Percentiles rank a stretch among this genome's conserved stretches.
Evolutionary conservation across 2,329 filamentous ascomycete genomes (phyloP).

Genomic region (Calcarisporium arbuscula): DNA sequence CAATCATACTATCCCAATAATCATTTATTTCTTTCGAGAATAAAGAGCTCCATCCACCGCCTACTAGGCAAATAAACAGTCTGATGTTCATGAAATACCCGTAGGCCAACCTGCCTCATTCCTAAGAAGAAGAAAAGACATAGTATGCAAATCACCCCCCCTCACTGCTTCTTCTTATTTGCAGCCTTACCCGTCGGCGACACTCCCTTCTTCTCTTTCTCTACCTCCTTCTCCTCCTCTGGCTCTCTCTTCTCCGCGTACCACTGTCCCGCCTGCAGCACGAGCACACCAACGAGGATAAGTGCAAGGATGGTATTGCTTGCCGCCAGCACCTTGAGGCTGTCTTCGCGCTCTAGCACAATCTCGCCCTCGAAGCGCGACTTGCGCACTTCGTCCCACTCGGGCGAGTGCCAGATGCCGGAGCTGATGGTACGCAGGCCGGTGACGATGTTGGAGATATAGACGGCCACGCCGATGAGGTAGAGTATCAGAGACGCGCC

Average conservation of each 20-base stretch:
- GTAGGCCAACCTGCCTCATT: too few relatives aligned
- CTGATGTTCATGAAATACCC: too few relatives aligned
- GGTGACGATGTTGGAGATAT: conserved; percentile 94
- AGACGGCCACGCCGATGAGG: conserved; percentile 83
- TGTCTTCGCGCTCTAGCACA: conserved; percentile 78
- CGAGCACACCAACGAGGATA: conserved; percentile 83
- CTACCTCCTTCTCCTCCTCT: conserved; percentile 66
- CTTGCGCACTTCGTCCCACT: conserved; percentile 29
- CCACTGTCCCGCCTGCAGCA: conserved; percentile 95
- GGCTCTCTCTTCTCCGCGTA: conserved; percentile 92
- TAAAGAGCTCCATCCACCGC: too few relatives aligned
- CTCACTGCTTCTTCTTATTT: conserved; percentile 31
- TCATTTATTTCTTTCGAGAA: too few relatives aligned
- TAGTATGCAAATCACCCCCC: neutral
- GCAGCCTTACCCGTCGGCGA: conserved; percentile 19
- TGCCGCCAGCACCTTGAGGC: conserved; percentile 80
- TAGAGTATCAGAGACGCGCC: conserved; percentile 76
- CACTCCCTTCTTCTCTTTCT: conserved; percentile 29
- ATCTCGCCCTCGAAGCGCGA: conserved; percentile 51
- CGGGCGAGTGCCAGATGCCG: conserved; percentile 52
- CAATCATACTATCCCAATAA: too few relatives aligned
- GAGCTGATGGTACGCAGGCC: conserved; percentile 77
- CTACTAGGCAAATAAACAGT: too few relatives aligned
- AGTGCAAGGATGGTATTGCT: conserved; percentile 95
- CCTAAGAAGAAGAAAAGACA: too few relatives aligned